A percentile compares a stretch with the other conserved stretches of the same genome.
phyloP scores from a whole-genome alignment of 495 filamentous ascomycete species.

The Physcia stellaris region DNA sequence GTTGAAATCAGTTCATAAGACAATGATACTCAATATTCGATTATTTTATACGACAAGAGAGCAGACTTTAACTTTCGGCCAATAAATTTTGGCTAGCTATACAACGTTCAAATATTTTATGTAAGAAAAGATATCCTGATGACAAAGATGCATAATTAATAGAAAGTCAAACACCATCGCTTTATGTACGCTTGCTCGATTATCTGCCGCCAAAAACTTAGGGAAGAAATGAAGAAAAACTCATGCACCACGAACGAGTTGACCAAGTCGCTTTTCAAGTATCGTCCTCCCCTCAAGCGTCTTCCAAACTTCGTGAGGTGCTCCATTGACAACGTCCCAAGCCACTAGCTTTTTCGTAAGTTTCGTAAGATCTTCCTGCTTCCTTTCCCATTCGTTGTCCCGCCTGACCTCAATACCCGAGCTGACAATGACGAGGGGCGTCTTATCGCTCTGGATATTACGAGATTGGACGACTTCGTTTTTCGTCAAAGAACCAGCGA shows the following conservation, averaged over 20 bases:
- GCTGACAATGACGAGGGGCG: constrained; percentile 68
- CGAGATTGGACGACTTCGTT: constrained; percentile 65
- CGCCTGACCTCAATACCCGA: constrained; percentile 47
- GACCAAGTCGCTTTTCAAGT: constrained; percentile 54
- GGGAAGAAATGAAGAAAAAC: too few species aligned
- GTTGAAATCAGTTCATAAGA: too few species aligned
- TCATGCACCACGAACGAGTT: constrained; percentile 49
- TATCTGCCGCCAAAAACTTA: too few species aligned
- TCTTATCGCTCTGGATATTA: constrained; percentile 59
- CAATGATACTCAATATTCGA: too few species aligned
- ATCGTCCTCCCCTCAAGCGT: constrained; percentile 49
- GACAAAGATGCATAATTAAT: too few species aligned
- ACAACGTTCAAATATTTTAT: too few species aligned
- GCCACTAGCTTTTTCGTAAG: constrained; percentile 60
- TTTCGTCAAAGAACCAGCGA: constrained; percentile 66
- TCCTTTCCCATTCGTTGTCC: constrained; percentile 57
- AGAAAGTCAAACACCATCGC: too few species aligned
- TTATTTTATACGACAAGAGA: too few species aligned
- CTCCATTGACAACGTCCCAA: constrained; percentile 78
- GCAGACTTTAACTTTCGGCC: too few species aligned
- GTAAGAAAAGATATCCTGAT: too few species aligned
- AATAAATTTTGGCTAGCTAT: too few species aligned
- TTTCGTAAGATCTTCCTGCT: constrained; percentile 69
- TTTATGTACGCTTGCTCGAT: too few species aligned
- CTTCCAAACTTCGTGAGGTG: constrained; percentile 79